phyloP scores from a whole-genome alignment of 257 asterid genomes.

The Buddleja alternifolia region DNA sequence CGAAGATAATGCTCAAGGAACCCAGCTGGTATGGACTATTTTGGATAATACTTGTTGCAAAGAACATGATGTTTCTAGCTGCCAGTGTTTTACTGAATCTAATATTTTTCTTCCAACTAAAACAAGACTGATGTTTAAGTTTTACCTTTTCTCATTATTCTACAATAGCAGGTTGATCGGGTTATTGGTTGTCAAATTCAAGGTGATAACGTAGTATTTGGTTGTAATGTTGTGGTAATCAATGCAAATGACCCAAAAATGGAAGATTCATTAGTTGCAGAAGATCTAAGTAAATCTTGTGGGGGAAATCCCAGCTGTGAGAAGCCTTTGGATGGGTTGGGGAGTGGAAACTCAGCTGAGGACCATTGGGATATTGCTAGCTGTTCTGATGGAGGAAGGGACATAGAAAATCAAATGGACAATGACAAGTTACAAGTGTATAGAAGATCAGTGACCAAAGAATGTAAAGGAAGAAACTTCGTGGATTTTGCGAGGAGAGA shows the following conservation, averaged over 20 bases:
- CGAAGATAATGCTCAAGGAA: conserved; percentile 39
- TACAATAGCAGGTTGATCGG: conserved; percentile 69
- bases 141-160: conserved; percentile 9
- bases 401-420: conserved; percentile 33
- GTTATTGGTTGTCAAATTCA: conserved; percentile 82
- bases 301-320: conserved; percentile 42
- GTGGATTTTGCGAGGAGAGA: conserved; percentile 37
- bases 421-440: conserved; percentile 61
- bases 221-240: conserved; percentile 30
- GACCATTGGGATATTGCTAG: conserved; percentile 49
- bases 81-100: neutral
- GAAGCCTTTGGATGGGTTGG: conserved; percentile 42
- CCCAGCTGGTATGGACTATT: conserved; percentile 47
- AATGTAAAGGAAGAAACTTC: conserved; percentile 48
- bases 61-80: conserved; percentile 7
- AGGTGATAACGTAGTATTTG: conserved; percentile 42
- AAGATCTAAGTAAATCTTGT: conserved; percentile 36
- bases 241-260: conserved; percentile 40
- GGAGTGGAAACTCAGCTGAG: conserved; percentile 39
- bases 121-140: conserved; percentile 11
- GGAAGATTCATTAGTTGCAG: conserved; percentile 50
- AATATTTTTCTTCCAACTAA: neutral
- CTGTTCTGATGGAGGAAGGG: conserved; percentile 49
- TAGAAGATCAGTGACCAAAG: conserved; percentile 64
- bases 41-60: conserved; percentile 6